Percentiles rank a stretch among this genome's conserved stretches.
Conservation (phyloP, 352 stramenopile genomes). For the Pythium grandisporangium region DNA sequence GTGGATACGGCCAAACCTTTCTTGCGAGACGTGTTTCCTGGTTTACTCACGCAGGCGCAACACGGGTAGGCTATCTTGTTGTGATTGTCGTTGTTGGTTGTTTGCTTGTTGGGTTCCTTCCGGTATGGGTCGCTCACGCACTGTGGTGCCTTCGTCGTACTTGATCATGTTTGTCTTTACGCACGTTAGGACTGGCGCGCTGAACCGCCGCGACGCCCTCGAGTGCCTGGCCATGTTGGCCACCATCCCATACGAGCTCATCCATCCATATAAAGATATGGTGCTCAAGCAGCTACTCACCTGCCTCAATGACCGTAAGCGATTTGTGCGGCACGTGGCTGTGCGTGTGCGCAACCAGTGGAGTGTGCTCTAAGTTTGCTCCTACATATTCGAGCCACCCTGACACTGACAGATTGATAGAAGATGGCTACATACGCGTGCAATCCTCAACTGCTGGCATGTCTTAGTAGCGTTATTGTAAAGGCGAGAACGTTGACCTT, state of each 20-base stretch:
- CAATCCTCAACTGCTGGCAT: too few species aligned
- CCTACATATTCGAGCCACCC: too few species aligned
- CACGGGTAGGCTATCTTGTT: constrained; percentile 34
- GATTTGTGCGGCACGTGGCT: constrained; percentile 77
- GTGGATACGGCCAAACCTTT: constrained; percentile 77
- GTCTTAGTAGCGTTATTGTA: too few species aligned
- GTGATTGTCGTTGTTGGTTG: background rate
- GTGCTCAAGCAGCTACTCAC: constrained; percentile 66
- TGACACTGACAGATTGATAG: too few species aligned
- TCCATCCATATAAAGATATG: constrained; percentile 81
- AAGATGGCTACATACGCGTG: too few species aligned
- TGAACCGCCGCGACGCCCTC: constrained; percentile 64
- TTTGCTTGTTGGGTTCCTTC: background rate
- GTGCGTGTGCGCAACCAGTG: constrained; percentile 88
- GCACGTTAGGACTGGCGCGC: constrained; percentile 37
- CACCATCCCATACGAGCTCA: constrained; percentile 79
- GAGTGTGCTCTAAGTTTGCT: constrained; percentile 87
- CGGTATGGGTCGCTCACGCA: too few species aligned
- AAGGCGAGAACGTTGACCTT: too few species aligned
- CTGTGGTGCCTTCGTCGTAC: too few species aligned
- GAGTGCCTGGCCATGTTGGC: constrained; percentile 73
- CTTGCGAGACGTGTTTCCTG: constrained; percentile 77
- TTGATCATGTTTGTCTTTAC: too few species aligned
- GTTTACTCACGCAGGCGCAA: constrained; percentile 75
- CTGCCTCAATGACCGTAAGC: constrained; percentile 84